Evolutionary conservation across 1,284 basidiomycete genomes (phyloP), one percentile per base, ranked within the genome.

Genomic region (Papiliotrema nemorosa): DNA sequence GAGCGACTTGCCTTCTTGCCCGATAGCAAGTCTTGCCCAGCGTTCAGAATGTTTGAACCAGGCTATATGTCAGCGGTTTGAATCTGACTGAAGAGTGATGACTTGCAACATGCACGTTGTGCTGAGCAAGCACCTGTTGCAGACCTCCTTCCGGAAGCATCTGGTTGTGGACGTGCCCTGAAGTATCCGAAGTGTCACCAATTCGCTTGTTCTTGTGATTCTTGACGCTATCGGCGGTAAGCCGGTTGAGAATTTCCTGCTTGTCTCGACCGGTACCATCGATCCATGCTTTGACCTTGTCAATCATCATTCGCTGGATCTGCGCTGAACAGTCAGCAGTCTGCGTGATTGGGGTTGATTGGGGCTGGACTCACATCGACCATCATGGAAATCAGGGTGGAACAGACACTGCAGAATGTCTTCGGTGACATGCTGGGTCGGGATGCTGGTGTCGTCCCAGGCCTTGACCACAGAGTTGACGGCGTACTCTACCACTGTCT

Each of bases 351-450:
- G 4, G 22, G 18, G 21, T 13, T 37, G 14, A 37, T 37, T 9
- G 6, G 31, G 31, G 20, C 13, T 13, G 3, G 5, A 49, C 65
- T 57, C 34, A 70, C 66, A 72, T 60, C 78, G 74, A 13, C 74
- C 72, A 67, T 85, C 79, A 66, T 84, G 82, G 78, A 89, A 93
- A 63, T 89, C 86, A 7, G 89, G 90, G 69, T 93, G 89, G 80
- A 92, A 89, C 81, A 93, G 72, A 74, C 84, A 86, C 59, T 86
- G 78, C 5, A 90, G 74, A 51, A 88, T 78, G 24, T 88, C 83
- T 47, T 88, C 85, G 1, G 80, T 82, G 6, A 83, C 68, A 37
- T 80, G 74, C 52, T 81, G 77, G 5, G 84, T 79, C 62, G 85
- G 82, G 41, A 84, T 70, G 1, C 79, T 82, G 35, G 62, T 69